These are phyloP conservation scores for Pseudopithomyces maydicus DNA, from an alignment of 2,329 filamentous ascomycete species.

Conservation along the genomic window DNA sequence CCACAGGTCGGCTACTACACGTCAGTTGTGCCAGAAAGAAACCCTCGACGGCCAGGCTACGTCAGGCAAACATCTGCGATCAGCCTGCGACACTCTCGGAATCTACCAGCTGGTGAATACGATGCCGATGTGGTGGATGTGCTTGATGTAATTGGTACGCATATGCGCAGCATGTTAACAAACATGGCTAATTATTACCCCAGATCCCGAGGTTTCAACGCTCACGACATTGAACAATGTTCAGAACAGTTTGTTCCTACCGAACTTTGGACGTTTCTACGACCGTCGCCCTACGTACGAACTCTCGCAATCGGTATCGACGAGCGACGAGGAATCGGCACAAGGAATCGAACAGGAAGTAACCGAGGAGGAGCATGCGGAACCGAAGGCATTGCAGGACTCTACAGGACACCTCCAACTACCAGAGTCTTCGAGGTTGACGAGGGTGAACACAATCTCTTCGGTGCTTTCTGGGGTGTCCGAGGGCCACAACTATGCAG, in stretches of 20 bases:
- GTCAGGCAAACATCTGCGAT: conserved; percentile 29
- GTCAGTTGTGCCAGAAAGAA: conserved; percentile 16
- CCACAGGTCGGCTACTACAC: conserved; percentile 18
- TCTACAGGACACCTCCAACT: conserved; percentile 17
- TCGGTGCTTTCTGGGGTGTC: conserved; percentile 40
- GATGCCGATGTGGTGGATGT: conserved; percentile 67
- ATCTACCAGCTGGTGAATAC: conserved; percentile 51
- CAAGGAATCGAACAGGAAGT: conserved; percentile 14
- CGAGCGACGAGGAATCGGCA: conserved; percentile 33
- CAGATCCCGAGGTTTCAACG: conserved; percentile 82
- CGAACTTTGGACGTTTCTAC: conserved; percentile 73
- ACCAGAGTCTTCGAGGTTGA: conserved; percentile 11
- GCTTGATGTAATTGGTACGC: conserved; percentile 70
- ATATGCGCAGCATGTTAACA: not conserved
- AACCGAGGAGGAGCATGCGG: conserved; percentile 15
- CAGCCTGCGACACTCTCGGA: conserved; percentile 28
- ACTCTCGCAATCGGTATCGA: conserved; percentile 59
- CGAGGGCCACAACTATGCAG: conserved; percentile 72
- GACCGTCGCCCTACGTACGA: conserved; percentile 81
- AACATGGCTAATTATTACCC: conserved; percentile 35
- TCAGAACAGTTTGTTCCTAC: conserved; percentile 88
- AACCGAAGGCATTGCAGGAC: conserved; percentile 20
- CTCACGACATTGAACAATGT: conserved; percentile 86
- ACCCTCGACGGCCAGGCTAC: conserved; percentile 22
- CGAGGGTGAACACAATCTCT: conserved; percentile 36